Evolutionary conservation across 139 green algal genomes (phyloP), one percentile per base, ranked within the genome.

Genomic region (Chlamydomonas urium): DNA sequence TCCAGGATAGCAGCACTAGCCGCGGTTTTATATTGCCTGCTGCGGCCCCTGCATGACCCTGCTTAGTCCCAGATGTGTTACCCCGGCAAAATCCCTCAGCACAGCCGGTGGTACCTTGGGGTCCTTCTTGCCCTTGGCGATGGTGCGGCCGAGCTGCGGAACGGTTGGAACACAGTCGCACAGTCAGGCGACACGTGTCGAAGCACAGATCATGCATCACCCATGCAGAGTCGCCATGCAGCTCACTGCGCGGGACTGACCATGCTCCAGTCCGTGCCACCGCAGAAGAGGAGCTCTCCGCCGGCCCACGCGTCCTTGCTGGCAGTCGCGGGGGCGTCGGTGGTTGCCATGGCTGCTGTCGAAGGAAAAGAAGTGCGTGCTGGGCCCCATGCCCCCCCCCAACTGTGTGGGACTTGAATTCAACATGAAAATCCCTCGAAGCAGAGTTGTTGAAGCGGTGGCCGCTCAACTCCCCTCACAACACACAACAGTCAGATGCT

Each of bases 231-330:
- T 17, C 4, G 8, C 24, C 2, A n/a, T 29, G 5, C 23, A 48
- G 35, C n/a, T 21, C 70, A 71, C 71, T 75, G 76, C 4, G 75
- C 71, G n/a, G n/a, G n/a, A n/a, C n/a, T n/a, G n/a, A n/a, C n/a
- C n/a, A n/a, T n/a, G n/a, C n/a, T n/a, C 72, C 74, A 94, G 70
- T 94, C 89, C 0, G 90, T 97, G 34, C 81, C 86, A 1, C 92
- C 92, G 21, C 76, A 81, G 61, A 89, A 90, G 14, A 96, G 33
- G n/a, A 97, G 50, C 28, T 86, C 79, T 3, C 89, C 87, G 0
- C 77, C 85, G 26, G 73, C 62, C 75, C 74, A 85, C 50, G 75
- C 57, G 8, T 48, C 4, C 1, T 48, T 29, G 28, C 57, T n/a
- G 47, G 67, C 74, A 29, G 74, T 14, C 14, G n/a, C 53, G n/a